Evolutionary conservation across 1,284 basidiomycete species (phyloP).

Genomic region (Leccinum colubrinum): DNA sequence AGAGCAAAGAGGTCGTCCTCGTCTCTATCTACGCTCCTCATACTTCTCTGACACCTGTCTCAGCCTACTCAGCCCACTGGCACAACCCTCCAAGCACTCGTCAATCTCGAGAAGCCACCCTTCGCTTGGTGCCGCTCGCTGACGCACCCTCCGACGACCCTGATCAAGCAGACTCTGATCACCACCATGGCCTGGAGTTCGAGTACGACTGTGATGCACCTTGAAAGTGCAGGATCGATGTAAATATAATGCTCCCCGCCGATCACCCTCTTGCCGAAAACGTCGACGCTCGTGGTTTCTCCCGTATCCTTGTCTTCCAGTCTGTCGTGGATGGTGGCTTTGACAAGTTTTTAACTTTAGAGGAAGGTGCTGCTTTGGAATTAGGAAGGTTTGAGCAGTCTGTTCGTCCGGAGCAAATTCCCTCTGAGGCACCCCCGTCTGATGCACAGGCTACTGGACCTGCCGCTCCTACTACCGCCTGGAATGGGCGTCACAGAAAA

Average conservation of each 20-base stretch:
- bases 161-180: slow-evolving; percentile 44
- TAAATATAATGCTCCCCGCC: slow-evolving; percentile 68
- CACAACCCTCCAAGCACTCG: slow-evolving; percentile 87
- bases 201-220: slow-evolving; percentile 88
- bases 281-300: slow-evolving; percentile 40
- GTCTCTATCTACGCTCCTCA: background rate
- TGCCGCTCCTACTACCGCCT: slow-evolving; percentile 9
- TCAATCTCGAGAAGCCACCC: slow-evolving; percentile 79
- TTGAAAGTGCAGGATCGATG: slow-evolving; percentile 66
- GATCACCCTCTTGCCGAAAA: slow-evolving; percentile 49
- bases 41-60: slow-evolving; percentile 1
- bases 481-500: slow-evolving; percentile 33
- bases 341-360: slow-evolving; percentile 65
- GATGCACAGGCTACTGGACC: slow-evolving; percentile 19
- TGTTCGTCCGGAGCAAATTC: slow-evolving; percentile 7
- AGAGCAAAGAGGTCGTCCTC: slow-evolving; percentile 73
- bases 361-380: slow-evolving; percentile 73
- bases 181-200: slow-evolving; percentile 79
- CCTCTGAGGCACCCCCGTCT: slow-evolving; percentile 14
- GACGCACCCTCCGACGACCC: slow-evolving; percentile 43
- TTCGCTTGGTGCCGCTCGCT: slow-evolving; percentile 66
- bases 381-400: slow-evolving; percentile 59
- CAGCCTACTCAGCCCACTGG: slow-evolving; percentile 72
- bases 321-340: slow-evolving; percentile 80
- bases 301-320: slow-evolving; percentile 67